Base-by-base conservation (phyloP, 768 basidiomycete species). In the Zangia roseola region DNA sequence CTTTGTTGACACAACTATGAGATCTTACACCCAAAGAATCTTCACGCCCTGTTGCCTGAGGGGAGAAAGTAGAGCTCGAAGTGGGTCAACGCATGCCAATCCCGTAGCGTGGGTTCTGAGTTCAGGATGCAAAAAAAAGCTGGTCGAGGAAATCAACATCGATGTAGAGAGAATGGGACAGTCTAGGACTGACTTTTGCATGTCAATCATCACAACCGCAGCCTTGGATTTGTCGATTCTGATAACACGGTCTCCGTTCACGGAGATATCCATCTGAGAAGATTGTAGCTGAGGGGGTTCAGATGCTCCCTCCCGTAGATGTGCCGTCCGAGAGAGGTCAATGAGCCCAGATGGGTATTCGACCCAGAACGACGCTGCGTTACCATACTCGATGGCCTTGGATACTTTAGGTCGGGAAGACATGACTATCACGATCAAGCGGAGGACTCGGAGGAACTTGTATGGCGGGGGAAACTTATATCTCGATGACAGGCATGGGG, bases 111-210 rank as follows among this genome's bases (percentile, higher is more conserved):
- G 82, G 28, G 67, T 66, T 43, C 78, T 64, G 37, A 88, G 56
- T 45, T 81, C 78, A 8, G 81, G 80, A 58, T 86, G 82, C 26
- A 86, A 70, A 63, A 86, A 84, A 64, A 75, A 86, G 68, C 82
- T 83, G 46, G 26, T 17, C 25, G 8, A n/a, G 34, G 4, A 5
- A 23, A 40, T 58, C 34, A 54, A 53, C 44, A 39, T 45, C 25
- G 13, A 38, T n/a, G 8, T 13, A 55, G 24, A 7, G 24, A 19
- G 23, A 14, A 37, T 9, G 26, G 19, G 17, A n/a, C 7, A 40
- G 39, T 21, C n/a, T 28, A 31, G 16, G n/a, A 53, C 73, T 50
- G 58, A 84, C 84, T 86, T 87, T 62, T 86, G 85, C 86, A 87
- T 86, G 58, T 86, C 85, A 43, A 86, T 75, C 17, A 86, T 71